Evolutionary conservation across 345 rosid genomes (phyloP), one percentile per base, ranked within the genome.

Genomic region (Kandelia obovata): DNA sequence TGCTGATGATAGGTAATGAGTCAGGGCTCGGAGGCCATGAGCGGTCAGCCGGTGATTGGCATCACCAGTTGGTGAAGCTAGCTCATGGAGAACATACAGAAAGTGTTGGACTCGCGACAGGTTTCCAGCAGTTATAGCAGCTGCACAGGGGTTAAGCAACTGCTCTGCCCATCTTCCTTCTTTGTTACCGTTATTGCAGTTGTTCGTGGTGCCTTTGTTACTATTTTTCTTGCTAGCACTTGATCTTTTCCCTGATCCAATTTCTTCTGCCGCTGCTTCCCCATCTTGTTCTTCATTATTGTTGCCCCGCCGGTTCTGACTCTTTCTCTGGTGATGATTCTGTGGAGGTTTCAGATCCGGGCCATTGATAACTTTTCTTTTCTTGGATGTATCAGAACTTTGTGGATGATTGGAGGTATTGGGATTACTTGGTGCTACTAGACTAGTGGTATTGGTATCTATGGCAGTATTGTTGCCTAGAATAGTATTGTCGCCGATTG

Each of bases 101-200:
- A 88, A 83, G 78, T 89, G 97, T 71, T 91, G 98, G 26, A 84
- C 91, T 8, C 92, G 85, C 0, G 90, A 73, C 66, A 82, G 71
- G 78, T 94, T 85, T 0, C 82, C 86, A 17, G 82, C 77, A 23
- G 88, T 72, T 26, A 86, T 80, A 8, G 94, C 96, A 30, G 79
- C 23, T 27, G 94, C 98, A 72, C 96, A 93, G 23, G 98, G 94
- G 70, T 88, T 91, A 46, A 91, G 87, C 77, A 93, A 39, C 79
- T 89, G 92, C 69, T 93, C 92, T 65, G 97, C 97, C 98, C 98
- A 93, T 78, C 97, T 88, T 60, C 83, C 90, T 61, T 86, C 92
- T 82, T 85, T 90, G 80, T 80, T 85, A 37, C 83, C 85, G 81
- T 80, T 78, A 68, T 76, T 81, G 55, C 43, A n/a, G 75, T 80